Percentiles rank a stretch among this genome's conserved stretches.
These are phyloP conservation scores for Brassica carinata DNA, from an alignment of 345 rosid genomes.

Conservation along the genomic window DNA sequence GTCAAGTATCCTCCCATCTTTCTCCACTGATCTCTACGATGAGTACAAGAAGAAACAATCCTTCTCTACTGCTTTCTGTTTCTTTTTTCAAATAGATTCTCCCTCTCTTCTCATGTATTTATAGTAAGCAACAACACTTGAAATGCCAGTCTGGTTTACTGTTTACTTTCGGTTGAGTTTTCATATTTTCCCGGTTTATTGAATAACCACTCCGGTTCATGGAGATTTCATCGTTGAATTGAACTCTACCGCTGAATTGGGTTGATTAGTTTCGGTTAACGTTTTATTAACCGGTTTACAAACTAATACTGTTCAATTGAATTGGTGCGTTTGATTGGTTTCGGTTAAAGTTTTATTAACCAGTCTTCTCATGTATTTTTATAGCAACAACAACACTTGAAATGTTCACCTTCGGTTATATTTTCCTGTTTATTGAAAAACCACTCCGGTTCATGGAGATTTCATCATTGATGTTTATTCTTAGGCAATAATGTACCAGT, in stretches of 20 bases:
- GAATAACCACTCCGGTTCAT: too few species aligned
- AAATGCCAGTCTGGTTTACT: neutral
- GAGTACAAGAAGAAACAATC: neutral
- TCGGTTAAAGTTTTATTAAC: too few species aligned
- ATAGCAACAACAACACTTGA: too few species aligned
- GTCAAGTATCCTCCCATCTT: slow-evolving; percentile 29
- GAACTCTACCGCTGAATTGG: too few species aligned
- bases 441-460: neutral
- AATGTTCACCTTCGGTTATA: too few species aligned
- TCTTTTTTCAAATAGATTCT: neutral
- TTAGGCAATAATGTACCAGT: too few species aligned
- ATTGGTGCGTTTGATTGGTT: too few species aligned
- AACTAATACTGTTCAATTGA: too few species aligned
- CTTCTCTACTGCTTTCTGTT: neutral
- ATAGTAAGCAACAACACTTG: neutral
- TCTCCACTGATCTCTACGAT: slow-evolving; percentile 20
- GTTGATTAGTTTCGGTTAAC: too few species aligned
- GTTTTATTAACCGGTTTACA: too few species aligned
- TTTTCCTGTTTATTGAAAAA: neutral
- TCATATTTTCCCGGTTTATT: neutral
- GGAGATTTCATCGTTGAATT: too few species aligned
- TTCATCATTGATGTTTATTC: neutral
- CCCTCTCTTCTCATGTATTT: neutral
- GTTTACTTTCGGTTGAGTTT: neutral
- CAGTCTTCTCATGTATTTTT: too few species aligned